Evolutionary conservation across 192 early-diverging fungal genomes (phyloP), one percentile per base, ranked within the genome.

Genomic region (Umbelopsis ramanniana): DNA sequence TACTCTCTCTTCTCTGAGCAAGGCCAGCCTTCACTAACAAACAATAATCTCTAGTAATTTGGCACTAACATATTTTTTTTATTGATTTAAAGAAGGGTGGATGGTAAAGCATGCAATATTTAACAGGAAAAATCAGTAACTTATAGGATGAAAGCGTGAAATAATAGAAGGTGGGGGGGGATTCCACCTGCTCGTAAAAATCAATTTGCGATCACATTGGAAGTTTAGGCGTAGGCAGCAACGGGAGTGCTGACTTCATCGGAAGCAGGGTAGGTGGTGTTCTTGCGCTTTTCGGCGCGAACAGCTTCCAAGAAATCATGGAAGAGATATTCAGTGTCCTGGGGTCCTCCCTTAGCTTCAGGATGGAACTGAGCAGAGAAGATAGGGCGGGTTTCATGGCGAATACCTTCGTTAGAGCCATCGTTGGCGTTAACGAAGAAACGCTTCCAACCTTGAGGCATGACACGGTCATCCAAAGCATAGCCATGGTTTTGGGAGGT

Each of bases 401-500:
- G 84, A 57, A 98, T 93, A 69, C 96, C 96, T 79, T 98, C 96
- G 81, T 98, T 98, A 46, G 93, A 93, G 0, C 94, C 94, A 78
- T 98, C 96, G 68, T 98, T 98, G 78, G 94, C 96, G 72, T 98
- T 98, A 53, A 94, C 89, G 75, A 93, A 98, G 88, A 91, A 94
- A 71, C 92, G 86, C 46, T 85, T 83, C 95, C 95, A 98, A 33
- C 91, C 94, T 4, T 79, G 73, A 33, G 91, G 82, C 74, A 89
- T 80, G n/a, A 74, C 81, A 47, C 82, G 78, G 80, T 94, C 94
- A 45, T 94, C 84, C 33, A 96, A 74, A 6, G 91, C 90, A 68
- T 92, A 94, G 37, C 96, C 96, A 80, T 98, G 96, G 82, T 98
- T 98, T 86, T 98, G 96, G 15, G 93, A 95, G 3, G 96, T 98